A percentile compares a stretch with the other conserved stretches of the same genome.
phyloP scores from a whole-genome alignment of 2,329 filamentous ascomycete species.

The Xylaria sp. region DNA sequence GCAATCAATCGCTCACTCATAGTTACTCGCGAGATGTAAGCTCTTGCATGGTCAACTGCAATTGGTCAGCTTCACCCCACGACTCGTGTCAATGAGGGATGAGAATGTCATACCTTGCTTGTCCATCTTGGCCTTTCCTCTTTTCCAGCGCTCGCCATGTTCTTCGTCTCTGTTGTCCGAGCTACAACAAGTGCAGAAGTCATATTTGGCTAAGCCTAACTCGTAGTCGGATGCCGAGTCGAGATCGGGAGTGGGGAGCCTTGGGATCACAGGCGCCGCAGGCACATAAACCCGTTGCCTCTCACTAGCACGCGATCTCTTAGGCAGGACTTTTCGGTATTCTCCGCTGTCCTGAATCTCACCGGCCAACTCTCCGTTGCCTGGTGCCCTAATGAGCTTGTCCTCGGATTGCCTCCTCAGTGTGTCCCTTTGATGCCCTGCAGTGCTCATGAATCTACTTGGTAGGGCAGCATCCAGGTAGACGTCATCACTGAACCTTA shows the following conservation, averaged over 20 bases:
- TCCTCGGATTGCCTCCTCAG: slow-evolving; percentile 15
- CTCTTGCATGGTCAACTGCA: slow-evolving; percentile 42
- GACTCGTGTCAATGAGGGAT: background rate
- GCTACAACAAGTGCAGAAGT: slow-evolving; percentile 44
- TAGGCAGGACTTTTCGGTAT: slow-evolving; percentile 23
- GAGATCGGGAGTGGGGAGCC: slow-evolving; percentile 46
- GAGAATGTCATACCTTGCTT: slow-evolving; percentile 40
- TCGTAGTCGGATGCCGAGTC: slow-evolving; percentile 34
- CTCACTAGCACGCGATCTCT: slow-evolving; percentile 19
- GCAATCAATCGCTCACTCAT: slow-evolving; percentile 34
- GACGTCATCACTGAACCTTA: slow-evolving; percentile 17
- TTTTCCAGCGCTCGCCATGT: slow-evolving; percentile 15
- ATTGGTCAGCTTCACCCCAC: slow-evolving; percentile 30
- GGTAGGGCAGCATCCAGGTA: background rate
- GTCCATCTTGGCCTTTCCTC: slow-evolving; percentile 43
- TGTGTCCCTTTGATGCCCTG: slow-evolving; percentile 19
- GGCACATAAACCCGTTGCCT: slow-evolving; percentile 34
- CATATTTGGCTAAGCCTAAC: slow-evolving; percentile 22
- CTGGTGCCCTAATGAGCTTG: slow-evolving; percentile 19
- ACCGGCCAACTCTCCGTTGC: slow-evolving; percentile 14
- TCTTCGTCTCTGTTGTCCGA: slow-evolving; percentile 12
- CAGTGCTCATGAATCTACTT: background rate
- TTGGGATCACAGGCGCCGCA: slow-evolving; percentile 41
- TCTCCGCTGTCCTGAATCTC: slow-evolving; percentile 18
- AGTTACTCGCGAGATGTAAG: slow-evolving; percentile 40